Percentiles rank a stretch among this genome's conserved stretches.
These are phyloP conservation scores for Tremella fuciformis DNA, from an alignment of 768 basidiomycete species.

Conservation along the genomic window DNA sequence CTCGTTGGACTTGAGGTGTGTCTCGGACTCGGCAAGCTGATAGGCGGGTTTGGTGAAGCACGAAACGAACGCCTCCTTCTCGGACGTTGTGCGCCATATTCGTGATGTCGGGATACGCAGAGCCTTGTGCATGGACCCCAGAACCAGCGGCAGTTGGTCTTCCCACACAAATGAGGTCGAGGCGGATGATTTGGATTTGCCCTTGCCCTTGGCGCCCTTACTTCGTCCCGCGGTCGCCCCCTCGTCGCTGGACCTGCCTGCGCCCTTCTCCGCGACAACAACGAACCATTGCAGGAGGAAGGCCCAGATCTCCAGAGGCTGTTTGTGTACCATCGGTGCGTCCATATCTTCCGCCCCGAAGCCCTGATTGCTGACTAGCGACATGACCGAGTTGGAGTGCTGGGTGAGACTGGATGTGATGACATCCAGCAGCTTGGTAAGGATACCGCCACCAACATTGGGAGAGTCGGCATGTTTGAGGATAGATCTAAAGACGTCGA, in stretches of 20 bases:
- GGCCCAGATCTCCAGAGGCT: conserved; percentile 81
- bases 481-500: conserved; percentile 77
- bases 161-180: conserved; percentile 58
- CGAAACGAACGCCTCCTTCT: conserved; percentile 78
- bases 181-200: conserved; percentile 51
- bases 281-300: conserved; percentile 94
- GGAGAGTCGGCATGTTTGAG: conserved; percentile 59
- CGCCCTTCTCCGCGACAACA: conserved; percentile 71
- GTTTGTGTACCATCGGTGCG: conserved; percentile 58
- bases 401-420: conserved; percentile 61
- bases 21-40: conserved; percentile 77
- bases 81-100: conserved; percentile 84
- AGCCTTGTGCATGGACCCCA: conserved; percentile 69
- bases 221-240: conserved; percentile 52
- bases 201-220: conserved; percentile 14
- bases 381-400: conserved; percentile 31
- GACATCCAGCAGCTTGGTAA: conserved; percentile 85
- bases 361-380: conserved; percentile 24
- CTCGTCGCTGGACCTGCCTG: conserved; percentile 50
- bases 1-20: conserved; percentile 74
- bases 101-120: conserved; percentile 68
- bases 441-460: conserved; percentile 55
- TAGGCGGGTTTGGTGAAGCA: conserved; percentile 87
- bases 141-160: conserved; percentile 67
- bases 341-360: conserved; percentile 41